Conservation (phyloP, 495 filamentous ascomycete genomes). For the Ascodesmis nigricans region DNA sequence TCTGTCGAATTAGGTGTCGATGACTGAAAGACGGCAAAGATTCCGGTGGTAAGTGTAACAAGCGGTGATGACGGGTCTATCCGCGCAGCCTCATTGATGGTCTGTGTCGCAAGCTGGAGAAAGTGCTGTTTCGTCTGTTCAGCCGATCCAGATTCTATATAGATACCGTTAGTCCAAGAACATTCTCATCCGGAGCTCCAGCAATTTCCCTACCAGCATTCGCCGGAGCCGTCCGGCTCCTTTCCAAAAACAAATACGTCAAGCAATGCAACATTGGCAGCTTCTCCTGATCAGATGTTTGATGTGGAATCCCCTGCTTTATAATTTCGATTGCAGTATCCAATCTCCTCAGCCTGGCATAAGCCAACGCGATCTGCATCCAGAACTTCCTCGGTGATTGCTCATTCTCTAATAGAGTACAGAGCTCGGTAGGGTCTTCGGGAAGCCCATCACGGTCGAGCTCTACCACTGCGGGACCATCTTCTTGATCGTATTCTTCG, state of each 20-base stretch:
- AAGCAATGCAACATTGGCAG: slow-evolving; percentile 61
- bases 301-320: slow-evolving; percentile 52
- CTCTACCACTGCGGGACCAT: slow-evolving; percentile 67
- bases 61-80: slow-evolving; percentile 79
- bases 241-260: slow-evolving; percentile 82
- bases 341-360: slow-evolving; percentile 80
- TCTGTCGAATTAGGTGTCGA: slow-evolving; percentile 50
- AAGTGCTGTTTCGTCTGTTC: slow-evolving; percentile 79
- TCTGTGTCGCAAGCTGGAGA: slow-evolving; percentile 70
- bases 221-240: slow-evolving; percentile 77
- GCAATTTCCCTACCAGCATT: slow-evolving; percentile 5
- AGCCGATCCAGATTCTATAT: slow-evolving; percentile 33
- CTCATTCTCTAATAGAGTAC: slow-evolving; percentile 81
- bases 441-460: slow-evolving; percentile 73
- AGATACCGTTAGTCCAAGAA: slow-evolving; percentile 1
- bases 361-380: slow-evolving; percentile 92
- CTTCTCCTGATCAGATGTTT: slow-evolving; percentile 49
- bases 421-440: slow-evolving; percentile 89
- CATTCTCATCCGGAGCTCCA: too few species aligned
- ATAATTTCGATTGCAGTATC: slow-evolving; percentile 91
- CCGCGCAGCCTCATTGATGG: slow-evolving; percentile 80
- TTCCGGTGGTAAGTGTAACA: slow-evolving; percentile 74
- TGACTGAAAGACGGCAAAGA: slow-evolving; percentile 66
- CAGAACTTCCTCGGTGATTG: slow-evolving; percentile 68
- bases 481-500: slow-evolving; percentile 31